Evolutionary conservation across 2,329 filamentous ascomycete species (phyloP).

Genomic region (Mycosphaerella sp.): DNA sequence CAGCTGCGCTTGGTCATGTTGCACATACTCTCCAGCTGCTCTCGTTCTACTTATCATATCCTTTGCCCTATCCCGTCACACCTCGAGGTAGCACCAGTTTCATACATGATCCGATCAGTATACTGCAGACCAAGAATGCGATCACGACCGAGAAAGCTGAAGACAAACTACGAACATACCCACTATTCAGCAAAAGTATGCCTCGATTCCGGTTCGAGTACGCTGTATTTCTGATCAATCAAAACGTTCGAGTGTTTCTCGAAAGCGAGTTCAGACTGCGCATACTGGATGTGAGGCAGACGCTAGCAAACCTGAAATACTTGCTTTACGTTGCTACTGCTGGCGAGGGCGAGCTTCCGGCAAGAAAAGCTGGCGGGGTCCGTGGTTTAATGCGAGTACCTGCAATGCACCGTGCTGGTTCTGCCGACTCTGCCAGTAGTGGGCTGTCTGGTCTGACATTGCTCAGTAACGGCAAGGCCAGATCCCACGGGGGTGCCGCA

Average conservation of each 20-base stretch:
- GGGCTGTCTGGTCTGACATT: slow-evolving; percentile 22
- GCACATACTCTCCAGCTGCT: slow-evolving; percentile 68
- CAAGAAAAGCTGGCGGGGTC: slow-evolving; percentile 49
- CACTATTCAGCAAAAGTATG: slow-evolving; percentile 66
- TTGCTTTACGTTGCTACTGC: slow-evolving; percentile 83
- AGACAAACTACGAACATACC: slow-evolving; percentile 52
- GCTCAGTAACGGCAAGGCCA: slow-evolving; percentile 17
- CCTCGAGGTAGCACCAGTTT: slow-evolving; percentile 67
- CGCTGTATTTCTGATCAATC: slow-evolving; percentile 92
- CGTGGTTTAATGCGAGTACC: slow-evolving; percentile 38
- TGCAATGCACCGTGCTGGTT: slow-evolving; percentile 19
- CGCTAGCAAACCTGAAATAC: slow-evolving; percentile 88
- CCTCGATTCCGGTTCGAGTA: slow-evolving; percentile 87
- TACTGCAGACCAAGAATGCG: slow-evolving; percentile 26
- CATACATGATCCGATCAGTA: slow-evolving; percentile 64
- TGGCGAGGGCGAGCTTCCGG: slow-evolving; percentile 58
- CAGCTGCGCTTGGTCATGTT: slow-evolving; percentile 75
- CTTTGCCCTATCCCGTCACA: slow-evolving; percentile 73
- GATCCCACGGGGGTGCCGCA: slow-evolving; percentile 19
- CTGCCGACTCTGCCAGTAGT: slow-evolving; percentile 24
- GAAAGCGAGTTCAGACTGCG: slow-evolving; percentile 60
- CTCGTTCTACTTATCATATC: slow-evolving; percentile 72
- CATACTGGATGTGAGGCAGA: slow-evolving; percentile 84
- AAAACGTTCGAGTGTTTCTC: slow-evolving; percentile 72
- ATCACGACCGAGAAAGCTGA: slow-evolving; percentile 22